These are phyloP conservation scores for Lagenaria siceraria DNA, from an alignment of 306 rosid species.

Conservation along the genomic window DNA sequence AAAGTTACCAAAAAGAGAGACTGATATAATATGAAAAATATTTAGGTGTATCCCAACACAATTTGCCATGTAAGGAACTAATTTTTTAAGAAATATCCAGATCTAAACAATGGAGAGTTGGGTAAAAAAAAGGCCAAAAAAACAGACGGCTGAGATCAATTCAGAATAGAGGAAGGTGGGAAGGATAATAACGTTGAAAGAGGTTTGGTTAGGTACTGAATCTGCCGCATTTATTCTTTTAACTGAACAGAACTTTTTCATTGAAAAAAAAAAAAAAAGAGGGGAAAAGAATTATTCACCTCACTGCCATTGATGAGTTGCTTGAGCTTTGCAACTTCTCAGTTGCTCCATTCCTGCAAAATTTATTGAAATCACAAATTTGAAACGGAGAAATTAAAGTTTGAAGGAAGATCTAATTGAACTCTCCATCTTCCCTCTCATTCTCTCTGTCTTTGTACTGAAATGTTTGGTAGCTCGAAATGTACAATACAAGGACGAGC, in stretches of 20 bases:
- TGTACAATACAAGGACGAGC: background rate
- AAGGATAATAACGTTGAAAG: constrained; percentile 9
- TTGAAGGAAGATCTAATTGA: background rate
- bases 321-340: constrained; percentile 49
- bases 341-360: constrained; percentile 32
- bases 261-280: background rate
- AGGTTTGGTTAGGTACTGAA: constrained; percentile 8
- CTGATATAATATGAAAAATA: no score
- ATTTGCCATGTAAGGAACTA: no score
- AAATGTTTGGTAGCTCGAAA: background rate
- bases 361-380: background rate
- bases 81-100: no score
- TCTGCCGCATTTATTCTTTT: background rate
- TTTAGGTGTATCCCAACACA: no score
- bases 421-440: background rate
- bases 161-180: background rate
- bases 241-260: background rate
- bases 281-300: constrained; percentile 20
- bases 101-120: constrained; percentile 30
- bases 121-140: background rate
- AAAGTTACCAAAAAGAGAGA: background rate
- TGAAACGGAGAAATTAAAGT: background rate
- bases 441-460: background rate
- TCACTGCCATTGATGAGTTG: constrained; percentile 67
- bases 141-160: constrained; percentile 6